These are phyloP conservation scores for Agrocybe chaxingu DNA, from an alignment of 768 basidiomycete genomes.

Conservation along the genomic window DNA sequence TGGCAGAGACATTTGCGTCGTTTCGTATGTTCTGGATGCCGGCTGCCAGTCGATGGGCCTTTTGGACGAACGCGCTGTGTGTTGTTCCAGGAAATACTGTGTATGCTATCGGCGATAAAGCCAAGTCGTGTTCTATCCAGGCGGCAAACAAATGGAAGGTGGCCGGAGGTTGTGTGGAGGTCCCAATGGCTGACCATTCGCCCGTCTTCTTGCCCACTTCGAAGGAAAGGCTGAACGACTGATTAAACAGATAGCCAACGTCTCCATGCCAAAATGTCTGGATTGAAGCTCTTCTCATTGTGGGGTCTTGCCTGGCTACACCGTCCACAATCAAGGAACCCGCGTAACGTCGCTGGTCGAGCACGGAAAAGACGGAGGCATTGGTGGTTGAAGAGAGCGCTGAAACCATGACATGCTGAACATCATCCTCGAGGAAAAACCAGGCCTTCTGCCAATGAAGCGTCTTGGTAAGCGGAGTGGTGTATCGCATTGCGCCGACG, in stretches of 20 bases:
- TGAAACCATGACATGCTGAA: slow-evolving; percentile 62
- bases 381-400: slow-evolving; percentile 40
- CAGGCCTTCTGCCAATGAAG: slow-evolving; percentile 67
- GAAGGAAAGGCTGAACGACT: slow-evolving; percentile 31
- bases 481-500: slow-evolving; percentile 61
- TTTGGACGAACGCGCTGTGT: slow-evolving; percentile 33
- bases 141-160: slow-evolving; percentile 65
- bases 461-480: slow-evolving; percentile 53
- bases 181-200: slow-evolving; percentile 61
- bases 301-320: slow-evolving; percentile 3
- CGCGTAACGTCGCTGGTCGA: slow-evolving; percentile 57
- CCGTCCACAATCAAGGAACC: slow-evolving; percentile 44
- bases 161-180: slow-evolving; percentile 54
- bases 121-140: slow-evolving; percentile 45
- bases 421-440: slow-evolving; percentile 67
- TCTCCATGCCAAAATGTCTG: slow-evolving; percentile 60
- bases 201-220: slow-evolving; percentile 50
- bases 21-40: slow-evolving; percentile 41
- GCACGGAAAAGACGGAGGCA: slow-evolving; percentile 56
- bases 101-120: slow-evolving; percentile 43
- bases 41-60: slow-evolving; percentile 21
- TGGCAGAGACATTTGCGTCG: slow-evolving; percentile 45
- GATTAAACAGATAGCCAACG: slow-evolving; percentile 51
- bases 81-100: slow-evolving; percentile 52
- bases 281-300: slow-evolving; percentile 11